phyloP scores from a whole-genome alignment of 108 stramenopile species.

The Licmophora abbreviata region DNA sequence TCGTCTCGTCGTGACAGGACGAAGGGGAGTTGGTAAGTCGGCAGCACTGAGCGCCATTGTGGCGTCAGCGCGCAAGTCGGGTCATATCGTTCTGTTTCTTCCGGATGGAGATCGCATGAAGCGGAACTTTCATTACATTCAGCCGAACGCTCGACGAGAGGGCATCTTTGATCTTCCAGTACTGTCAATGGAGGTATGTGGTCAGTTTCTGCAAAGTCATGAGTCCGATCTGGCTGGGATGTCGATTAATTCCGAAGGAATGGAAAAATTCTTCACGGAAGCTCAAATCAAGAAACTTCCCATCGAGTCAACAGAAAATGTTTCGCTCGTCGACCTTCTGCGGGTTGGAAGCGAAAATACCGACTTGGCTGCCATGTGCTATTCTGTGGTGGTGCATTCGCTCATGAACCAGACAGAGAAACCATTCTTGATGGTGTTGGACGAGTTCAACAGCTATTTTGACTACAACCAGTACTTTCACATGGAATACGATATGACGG shows the following conservation, averaged over 20 bases:
- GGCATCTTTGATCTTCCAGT: constrained; percentile 69
- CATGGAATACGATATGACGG: constrained; percentile 64
- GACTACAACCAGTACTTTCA: constrained; percentile 77
- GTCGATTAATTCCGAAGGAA: constrained; percentile 21
- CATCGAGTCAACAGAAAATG: constrained; percentile 13
- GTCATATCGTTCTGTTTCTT: constrained; percentile 63
- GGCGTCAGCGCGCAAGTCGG: constrained; percentile 69
- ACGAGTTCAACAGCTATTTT: constrained; percentile 76
- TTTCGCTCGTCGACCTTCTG: constrained; percentile 46
- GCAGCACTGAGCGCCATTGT: constrained; percentile 61
- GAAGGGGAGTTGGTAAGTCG: constrained; percentile 69
- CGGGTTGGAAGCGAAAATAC: constrained; percentile 32
- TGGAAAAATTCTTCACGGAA: constrained; percentile 44
- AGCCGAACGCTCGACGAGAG: constrained; percentile 34
- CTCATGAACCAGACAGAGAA: constrained; percentile 65
- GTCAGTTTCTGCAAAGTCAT: constrained; percentile 39
- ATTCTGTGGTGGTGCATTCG: constrained; percentile 36
- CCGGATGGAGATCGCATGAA: constrained; percentile 69
- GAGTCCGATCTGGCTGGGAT: constrained; percentile 38
- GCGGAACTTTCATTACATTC: constrained; percentile 58
- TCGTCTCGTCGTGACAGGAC: constrained; percentile 53
- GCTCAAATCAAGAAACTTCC: constrained; percentile 35
- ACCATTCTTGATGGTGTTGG: constrained; percentile 66
- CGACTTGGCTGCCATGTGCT: constrained; percentile 55
- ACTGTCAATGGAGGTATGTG: constrained; percentile 58